phyloP scores from a whole-genome alignment of 352 stramenopile genomes.

The Phytophthora megakarya region DNA sequence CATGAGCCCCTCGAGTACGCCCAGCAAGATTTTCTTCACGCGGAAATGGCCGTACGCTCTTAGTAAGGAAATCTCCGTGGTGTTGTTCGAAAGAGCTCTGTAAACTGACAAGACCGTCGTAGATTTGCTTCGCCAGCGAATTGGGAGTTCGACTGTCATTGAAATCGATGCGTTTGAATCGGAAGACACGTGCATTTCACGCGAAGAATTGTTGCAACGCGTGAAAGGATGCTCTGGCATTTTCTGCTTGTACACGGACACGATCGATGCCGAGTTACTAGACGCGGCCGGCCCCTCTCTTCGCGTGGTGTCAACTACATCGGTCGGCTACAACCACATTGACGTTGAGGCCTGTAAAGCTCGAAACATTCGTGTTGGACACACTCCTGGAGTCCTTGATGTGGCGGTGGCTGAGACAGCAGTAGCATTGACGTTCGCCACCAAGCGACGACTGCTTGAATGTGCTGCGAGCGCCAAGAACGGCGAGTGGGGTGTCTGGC shows the following conservation, averaged over 20 bases:
- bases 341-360: conserved; percentile 75
- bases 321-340: conserved; percentile 91
- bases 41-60: conserved; percentile 65
- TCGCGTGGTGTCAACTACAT: conserved; percentile 80
- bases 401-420: conserved; percentile 75
- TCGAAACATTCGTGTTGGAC: conserved; percentile 69
- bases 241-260: conserved; percentile 70
- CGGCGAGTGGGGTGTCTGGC: conserved; percentile 79
- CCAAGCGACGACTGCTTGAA: conserved; percentile 59
- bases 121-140: conserved; percentile 29
- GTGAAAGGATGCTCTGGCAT: conserved; percentile 51
- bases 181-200: conserved; percentile 42
- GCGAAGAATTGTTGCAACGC: conserved; percentile 48
- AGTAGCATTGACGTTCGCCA: conserved; percentile 67
- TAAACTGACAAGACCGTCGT: no score
- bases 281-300: conserved; percentile 53
- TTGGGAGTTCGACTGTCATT: conserved; percentile 15
- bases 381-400: conserved; percentile 87
- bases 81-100: no score
- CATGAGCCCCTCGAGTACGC: conserved; percentile 22
- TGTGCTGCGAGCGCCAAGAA: conserved; percentile 72
- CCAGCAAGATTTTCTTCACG: conserved; percentile 66
- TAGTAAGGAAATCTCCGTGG: conserved; percentile 37
- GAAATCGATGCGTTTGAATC: conserved; percentile 33
- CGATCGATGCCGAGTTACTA: conserved; percentile 65